Evolutionary conservation across 495 filamentous ascomycete genomes (phyloP), one percentile per base, ranked within the genome.

Genomic region (Aspergillus steynii): DNA sequence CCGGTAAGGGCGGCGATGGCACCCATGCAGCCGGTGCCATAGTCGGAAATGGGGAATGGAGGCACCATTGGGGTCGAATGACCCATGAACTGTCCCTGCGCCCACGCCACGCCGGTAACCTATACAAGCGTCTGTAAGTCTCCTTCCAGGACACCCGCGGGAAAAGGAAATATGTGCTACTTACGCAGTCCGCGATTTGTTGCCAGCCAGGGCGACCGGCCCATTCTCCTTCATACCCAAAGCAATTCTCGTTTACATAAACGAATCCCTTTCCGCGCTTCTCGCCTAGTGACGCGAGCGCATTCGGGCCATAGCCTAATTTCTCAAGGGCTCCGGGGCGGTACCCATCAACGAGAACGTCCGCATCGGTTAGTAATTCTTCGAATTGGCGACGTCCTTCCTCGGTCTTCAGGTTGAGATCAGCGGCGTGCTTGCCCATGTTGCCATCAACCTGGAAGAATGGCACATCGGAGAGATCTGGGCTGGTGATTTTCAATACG

Each of bases 371-470:
- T 9, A 89, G 70, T 7, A 90, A 82, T 45, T 76, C 75, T 49
- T 84, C 81, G 61, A 92, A 89, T n/a, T 73, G 66, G 28, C 70
- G 67, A 1, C 83, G 77, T 59, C 84, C 86, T 34, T 75, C 71
- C 0, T 77, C 66, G 59, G 68, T 75, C 59, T 85, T 85, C 26
- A 92, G 77, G 61, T 91, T 82, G 14, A 92, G 73, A 53, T 82
- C 78, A 6, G 79, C 74, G 25, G 80, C 74, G 53, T 79, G 79
- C 69, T 91, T 92, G 59, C 89, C 88, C 66, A 87, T 85, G 71
- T 93, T 92, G 49, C 87, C 87, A 63, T 91, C 89, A 9, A 92
- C 86, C 69, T 91, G 89, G 78, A 91, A 92, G 77, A 91, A 90
- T 0, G 89, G 88, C 9, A 92, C 89, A 59, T 92, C 89, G 14